Evolutionary conservation across 2,329 filamentous ascomycete species (phyloP).

Genomic region (Phaeosphaeria sp.): DNA sequence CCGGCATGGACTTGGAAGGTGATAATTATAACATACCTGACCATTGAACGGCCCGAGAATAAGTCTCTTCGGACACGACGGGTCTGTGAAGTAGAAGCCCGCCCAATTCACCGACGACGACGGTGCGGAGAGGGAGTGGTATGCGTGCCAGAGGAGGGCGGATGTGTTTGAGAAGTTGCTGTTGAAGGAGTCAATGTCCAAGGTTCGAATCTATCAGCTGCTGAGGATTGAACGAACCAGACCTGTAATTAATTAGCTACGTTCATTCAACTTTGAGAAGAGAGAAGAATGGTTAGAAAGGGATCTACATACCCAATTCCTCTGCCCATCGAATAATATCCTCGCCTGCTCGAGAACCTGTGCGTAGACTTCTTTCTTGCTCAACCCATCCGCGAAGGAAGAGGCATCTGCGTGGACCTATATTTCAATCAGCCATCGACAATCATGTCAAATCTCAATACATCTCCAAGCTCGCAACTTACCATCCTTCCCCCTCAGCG

Average conservation of each 20-base stretch:
- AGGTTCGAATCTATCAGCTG: not conserved
- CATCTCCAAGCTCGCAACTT: no score
- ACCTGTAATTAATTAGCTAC: constrained; percentile 7
- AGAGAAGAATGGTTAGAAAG: no score
- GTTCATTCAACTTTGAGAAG: no score
- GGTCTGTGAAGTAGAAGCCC: constrained; percentile 60
- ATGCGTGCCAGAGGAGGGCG: constrained; percentile 80
- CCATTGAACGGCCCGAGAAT: constrained; percentile 83
- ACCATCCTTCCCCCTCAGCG: no score
- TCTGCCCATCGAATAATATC: constrained; percentile 73
- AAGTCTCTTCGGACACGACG: constrained; percentile 58
- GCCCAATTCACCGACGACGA: constrained; percentile 79
- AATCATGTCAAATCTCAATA: no score
- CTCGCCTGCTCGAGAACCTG: constrained; percentile 76
- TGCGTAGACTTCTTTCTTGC: constrained; percentile 75
- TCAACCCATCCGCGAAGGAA: constrained; percentile 71
- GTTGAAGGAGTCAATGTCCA: not conserved
- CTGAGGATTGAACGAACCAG: constrained; percentile 5
- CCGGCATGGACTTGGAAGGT: not conserved
- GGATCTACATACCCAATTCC: constrained; percentile 80
- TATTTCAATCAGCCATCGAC: not conserved
- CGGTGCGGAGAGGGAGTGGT: constrained; percentile 72
- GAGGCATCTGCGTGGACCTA: constrained; percentile 80
- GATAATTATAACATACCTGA: not conserved
- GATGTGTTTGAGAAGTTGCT: constrained; percentile 76